These are phyloP conservation scores for Suillus bovinus DNA, from an alignment of 768 basidiomycete species.

Conservation along the genomic window DNA sequence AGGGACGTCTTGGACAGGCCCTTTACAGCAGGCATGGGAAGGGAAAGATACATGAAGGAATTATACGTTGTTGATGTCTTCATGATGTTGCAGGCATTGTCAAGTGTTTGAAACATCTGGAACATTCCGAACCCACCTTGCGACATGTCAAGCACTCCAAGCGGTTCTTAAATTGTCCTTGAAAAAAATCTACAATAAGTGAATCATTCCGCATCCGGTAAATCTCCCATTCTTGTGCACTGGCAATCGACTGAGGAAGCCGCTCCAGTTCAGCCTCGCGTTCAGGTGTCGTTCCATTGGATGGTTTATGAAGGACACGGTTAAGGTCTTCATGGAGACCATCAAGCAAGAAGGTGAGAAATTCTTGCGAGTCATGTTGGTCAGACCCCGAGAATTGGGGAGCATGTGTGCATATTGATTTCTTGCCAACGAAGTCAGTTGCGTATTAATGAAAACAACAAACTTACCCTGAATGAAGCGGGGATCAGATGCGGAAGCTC, in stretches of 20 bases:
- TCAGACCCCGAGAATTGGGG: constrained; percentile 81
- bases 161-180: constrained; percentile 92
- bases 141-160: constrained; percentile 89
- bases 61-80: constrained; percentile 98
- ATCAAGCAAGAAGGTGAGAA: constrained; percentile 91
- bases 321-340: constrained; percentile 90
- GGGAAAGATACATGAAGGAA: constrained; percentile 90
- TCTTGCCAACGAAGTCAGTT: constrained; percentile 34
- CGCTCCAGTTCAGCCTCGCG: constrained; percentile 88
- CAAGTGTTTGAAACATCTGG: constrained; percentile 5
- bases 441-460: constrained; percentile 21
- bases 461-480: constrained; percentile 76
- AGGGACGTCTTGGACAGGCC: constrained; percentile 63
- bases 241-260: constrained; percentile 83
- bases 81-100: constrained; percentile 13
- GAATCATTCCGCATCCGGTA: constrained; percentile 92
- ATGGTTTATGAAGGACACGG: constrained; percentile 72
- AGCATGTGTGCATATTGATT: constrained; percentile 57
- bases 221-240: constrained; percentile 89
- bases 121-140: constrained; percentile 52
- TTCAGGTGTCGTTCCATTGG: constrained; percentile 64
- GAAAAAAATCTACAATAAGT: constrained; percentile 94
- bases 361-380: constrained; percentile 98
- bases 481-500: constrained; percentile 84
- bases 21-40: constrained; percentile 78